Conservation (phyloP, 441 rosid species). For the Eutrema salsugineum region DNA sequence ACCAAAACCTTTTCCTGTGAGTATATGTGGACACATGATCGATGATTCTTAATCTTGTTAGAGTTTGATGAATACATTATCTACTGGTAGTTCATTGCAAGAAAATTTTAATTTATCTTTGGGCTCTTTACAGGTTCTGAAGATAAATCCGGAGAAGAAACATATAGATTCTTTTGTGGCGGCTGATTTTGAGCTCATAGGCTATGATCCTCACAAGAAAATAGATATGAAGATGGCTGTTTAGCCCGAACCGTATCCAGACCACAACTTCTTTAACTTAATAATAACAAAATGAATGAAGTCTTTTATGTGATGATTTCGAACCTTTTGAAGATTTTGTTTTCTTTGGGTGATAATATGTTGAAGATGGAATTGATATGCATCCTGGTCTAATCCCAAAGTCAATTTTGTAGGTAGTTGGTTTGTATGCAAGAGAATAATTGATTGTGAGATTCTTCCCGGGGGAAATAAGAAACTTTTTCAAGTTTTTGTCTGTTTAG, state of each 20-base stretch:
- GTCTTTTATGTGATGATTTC: background rate
- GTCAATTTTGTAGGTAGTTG: background rate
- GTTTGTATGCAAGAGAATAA: background rate
- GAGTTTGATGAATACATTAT: constrained; percentile 1
- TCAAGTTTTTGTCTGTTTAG: background rate
- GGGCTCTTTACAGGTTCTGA: constrained; percentile 48
- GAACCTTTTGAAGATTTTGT: background rate
- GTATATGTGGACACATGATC: background rate
- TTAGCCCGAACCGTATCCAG: background rate
- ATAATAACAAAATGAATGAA: background rate
- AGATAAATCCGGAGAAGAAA: constrained; percentile 68
- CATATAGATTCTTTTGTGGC: constrained; percentile 57
- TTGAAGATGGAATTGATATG: background rate
- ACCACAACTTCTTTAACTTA: background rate
- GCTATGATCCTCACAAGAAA: constrained; percentile 68
- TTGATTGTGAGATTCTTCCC: no score
- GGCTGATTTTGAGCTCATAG: constrained; percentile 60
- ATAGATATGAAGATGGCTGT: constrained; percentile 61
- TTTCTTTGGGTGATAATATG: background rate
- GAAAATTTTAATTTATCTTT: background rate
- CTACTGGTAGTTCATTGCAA: background rate
- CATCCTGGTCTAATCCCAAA: background rate
- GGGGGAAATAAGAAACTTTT: no score
- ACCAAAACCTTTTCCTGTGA: constrained; percentile 84
- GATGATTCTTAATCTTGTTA: background rate